Conservation (phyloP, 2,329 filamentous ascomycete species). For the Periconia macrospinosa region DNA sequence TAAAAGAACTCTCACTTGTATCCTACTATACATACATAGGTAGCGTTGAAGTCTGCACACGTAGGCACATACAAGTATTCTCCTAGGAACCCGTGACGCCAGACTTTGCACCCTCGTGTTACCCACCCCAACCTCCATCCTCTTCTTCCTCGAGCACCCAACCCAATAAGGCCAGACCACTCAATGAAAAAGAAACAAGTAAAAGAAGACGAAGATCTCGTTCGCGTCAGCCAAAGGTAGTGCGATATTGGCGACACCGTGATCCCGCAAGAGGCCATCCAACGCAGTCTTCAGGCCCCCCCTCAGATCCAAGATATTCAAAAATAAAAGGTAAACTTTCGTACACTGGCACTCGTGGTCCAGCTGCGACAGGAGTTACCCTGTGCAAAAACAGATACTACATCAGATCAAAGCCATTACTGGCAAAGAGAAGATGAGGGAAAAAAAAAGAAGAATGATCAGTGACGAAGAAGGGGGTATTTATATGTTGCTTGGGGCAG, state of each 20-base stretch:
- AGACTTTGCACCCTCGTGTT: no score
- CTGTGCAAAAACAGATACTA: conserved; percentile 10
- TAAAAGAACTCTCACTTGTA: no score
- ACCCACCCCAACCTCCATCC: not conserved
- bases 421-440: conserved; percentile 8
- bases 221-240: conserved; percentile 3
- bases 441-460: not conserved
- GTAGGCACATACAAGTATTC: no score
- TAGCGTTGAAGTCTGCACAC: no score
- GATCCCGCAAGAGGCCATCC: not conserved
- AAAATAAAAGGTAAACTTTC: conserved; percentile 5
- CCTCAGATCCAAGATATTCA: not conserved
- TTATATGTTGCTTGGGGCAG: not conserved
- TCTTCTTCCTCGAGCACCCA: not conserved
- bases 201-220: not conserved
- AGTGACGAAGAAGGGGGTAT: not conserved
- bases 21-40: no score
- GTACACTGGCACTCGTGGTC: not conserved
- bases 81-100: no score
- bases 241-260: conserved; percentile 5
- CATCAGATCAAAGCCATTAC: conserved; percentile 7
- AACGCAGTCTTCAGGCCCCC: conserved; percentile 1
- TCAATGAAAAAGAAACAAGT: not conserved
- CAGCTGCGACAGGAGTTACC: conserved; percentile 4
- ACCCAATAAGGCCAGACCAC: not conserved